These are phyloP conservation scores for Hemileccinum impolitum DNA, from an alignment of 768 basidiomycete species.

Conservation along the genomic window DNA sequence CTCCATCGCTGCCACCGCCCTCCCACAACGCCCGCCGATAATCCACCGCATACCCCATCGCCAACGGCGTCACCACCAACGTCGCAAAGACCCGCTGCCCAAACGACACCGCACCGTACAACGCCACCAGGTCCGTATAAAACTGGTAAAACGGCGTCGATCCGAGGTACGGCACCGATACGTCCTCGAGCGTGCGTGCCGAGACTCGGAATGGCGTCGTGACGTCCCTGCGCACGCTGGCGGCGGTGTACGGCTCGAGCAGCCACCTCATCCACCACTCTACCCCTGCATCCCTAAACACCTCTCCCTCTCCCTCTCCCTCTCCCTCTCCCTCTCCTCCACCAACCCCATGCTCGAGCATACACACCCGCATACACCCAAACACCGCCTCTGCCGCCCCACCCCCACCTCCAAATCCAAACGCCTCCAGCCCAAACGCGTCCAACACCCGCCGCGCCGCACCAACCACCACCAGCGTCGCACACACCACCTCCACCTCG, in stretches of 20 bases:
- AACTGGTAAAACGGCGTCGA: conserved; percentile 84
- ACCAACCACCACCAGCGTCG: conserved; percentile 60
- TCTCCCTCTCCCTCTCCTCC: conserved; percentile 31
- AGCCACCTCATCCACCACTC: conserved; percentile 55
- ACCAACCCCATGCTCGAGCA: conserved; percentile 80
- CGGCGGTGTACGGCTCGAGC: conserved; percentile 50
- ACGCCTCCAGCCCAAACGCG: conserved; percentile 38
- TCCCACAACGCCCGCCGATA: conserved; percentile 80
- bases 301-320: conserved; percentile 42
- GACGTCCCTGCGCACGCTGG: background rate
- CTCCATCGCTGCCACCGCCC: background rate
- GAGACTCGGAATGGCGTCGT: conserved; percentile 12
- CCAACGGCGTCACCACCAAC: conserved; percentile 71
- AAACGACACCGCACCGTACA: conserved; percentile 93
- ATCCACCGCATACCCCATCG: conserved; percentile 75
- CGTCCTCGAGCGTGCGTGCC: conserved; percentile 45
- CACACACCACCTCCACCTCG: conserved; percentile 74
- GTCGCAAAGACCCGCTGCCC: conserved; percentile 71
- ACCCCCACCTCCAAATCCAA: conserved; percentile 14
- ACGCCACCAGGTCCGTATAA: conserved; percentile 83
- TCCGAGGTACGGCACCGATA: conserved; percentile 59
- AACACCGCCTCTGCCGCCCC: conserved; percentile 46
- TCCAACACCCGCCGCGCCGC: conserved; percentile 45
- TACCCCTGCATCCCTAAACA: conserved; percentile 77
- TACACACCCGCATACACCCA: conserved; percentile 89